These are phyloP conservation scores for Trifolium dubium DNA, from an alignment of 306 rosid genomes.

Conservation along the genomic window DNA sequence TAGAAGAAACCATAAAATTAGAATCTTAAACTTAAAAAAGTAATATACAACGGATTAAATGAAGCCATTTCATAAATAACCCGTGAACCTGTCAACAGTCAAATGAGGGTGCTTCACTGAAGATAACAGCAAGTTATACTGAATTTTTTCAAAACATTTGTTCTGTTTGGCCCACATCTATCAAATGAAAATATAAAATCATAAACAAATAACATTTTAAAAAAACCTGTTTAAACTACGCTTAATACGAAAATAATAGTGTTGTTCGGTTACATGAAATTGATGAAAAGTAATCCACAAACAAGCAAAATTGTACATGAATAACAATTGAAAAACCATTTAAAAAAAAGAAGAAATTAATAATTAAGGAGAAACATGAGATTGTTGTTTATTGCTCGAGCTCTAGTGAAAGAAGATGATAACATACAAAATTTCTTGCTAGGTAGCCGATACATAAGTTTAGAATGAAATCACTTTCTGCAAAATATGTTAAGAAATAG, in stretches of 20 bases:
- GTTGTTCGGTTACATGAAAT: not conserved
- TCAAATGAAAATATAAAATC: conserved; percentile 32
- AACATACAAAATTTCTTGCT: conserved; percentile 82
- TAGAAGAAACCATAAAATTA: conserved; percentile 45
- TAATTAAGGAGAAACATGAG: conserved; percentile 12
- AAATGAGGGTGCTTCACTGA: conserved; percentile 61
- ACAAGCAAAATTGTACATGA: conserved; percentile 8
- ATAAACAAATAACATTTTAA: conserved; percentile 22
- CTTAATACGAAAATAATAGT: conserved; percentile 25
- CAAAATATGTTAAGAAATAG: conserved; percentile 42
- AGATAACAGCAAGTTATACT: conserved; percentile 57
- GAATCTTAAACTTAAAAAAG: conserved; percentile 5
- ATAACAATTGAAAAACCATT: conserved; percentile 29
- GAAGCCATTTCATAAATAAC: conserved; percentile 33
- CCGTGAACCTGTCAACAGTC: conserved; percentile 74
- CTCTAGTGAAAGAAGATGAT: conserved; percentile 35
- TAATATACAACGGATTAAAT: conserved; percentile 29
- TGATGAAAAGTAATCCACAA: conserved; percentile 5
- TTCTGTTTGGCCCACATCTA: conserved; percentile 70
- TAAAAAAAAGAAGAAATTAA: not conserved
- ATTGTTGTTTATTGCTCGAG: conserved; percentile 30
- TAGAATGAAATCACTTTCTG: conserved; percentile 62
- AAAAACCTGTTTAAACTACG: not conserved
- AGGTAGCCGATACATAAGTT: conserved; percentile 67
- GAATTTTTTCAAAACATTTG: conserved; percentile 54